Evolutionary conservation across 441 rosid species (phyloP).

Genomic region (Kokia cookei): DNA sequence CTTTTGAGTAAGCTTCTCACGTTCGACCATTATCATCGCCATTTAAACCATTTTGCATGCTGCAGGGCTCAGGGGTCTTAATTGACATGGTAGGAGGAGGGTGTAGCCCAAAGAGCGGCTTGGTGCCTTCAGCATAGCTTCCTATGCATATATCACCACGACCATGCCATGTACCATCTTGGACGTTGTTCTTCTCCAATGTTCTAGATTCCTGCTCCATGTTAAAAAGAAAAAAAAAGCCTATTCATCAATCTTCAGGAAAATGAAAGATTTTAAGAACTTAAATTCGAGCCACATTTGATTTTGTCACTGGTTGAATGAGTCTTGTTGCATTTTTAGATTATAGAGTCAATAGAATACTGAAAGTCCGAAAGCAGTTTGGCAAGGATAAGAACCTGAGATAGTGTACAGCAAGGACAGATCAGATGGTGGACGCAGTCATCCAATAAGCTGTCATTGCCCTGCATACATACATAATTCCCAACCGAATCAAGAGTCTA

Average conservation of each 20-base stretch:
- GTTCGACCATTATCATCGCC: constrained; percentile 10
- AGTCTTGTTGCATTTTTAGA: background rate
- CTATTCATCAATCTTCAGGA: background rate
- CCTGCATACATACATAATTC: constrained; percentile 33
- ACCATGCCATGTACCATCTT: constrained; percentile 94
- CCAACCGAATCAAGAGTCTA: background rate
- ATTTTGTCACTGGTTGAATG: background rate
- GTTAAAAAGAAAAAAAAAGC: background rate
- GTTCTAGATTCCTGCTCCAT: constrained; percentile 76
- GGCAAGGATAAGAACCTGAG: constrained; percentile 48
- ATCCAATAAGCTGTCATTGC: constrained; percentile 61
- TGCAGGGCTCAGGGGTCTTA: constrained; percentile 33
- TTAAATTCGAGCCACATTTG: background rate
- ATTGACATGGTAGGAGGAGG: constrained; percentile 40
- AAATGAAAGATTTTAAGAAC: background rate
- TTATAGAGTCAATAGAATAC: background rate
- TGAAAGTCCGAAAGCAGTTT: background rate
- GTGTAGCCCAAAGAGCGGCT: constrained; percentile 41
- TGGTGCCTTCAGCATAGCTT: constrained; percentile 47
- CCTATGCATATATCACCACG: constrained; percentile 86
- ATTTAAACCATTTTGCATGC: constrained; percentile 17
- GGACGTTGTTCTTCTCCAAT: constrained; percentile 90
- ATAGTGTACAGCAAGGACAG: constrained; percentile 78
- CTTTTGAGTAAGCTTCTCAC: background rate
- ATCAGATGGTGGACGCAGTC: constrained; percentile 68